A percentile compares a stretch with the other conserved stretches of the same genome.
Conservation (phyloP, 2,329 filamentous ascomycete species). For the Neopestalotiopsis rosae region DNA sequence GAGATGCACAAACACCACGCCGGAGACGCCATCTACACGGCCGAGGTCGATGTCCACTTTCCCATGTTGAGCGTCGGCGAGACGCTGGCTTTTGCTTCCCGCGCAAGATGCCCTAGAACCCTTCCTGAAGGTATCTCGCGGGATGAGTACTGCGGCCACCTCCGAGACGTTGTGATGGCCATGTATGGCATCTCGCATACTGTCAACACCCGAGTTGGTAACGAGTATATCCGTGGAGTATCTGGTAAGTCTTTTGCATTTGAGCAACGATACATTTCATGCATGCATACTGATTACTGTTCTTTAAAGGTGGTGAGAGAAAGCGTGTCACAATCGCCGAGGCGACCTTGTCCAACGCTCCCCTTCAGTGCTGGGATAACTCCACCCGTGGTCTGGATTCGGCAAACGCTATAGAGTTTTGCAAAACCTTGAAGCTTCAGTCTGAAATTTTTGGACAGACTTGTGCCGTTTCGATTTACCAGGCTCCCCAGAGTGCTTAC, state of each 20-base stretch:
- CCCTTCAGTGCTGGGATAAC: constrained; percentile 73
- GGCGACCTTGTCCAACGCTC: constrained; percentile 62
- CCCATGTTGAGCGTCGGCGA: constrained; percentile 68
- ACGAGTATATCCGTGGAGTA: constrained; percentile 73
- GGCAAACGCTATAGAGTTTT: constrained; percentile 78
- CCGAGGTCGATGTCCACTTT: constrained; percentile 69
- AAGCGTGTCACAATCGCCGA: constrained; percentile 71
- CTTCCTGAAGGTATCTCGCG: background rate
- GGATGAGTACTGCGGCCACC: constrained; percentile 20
- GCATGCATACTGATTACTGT: background rate
- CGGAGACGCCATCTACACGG: constrained; percentile 67
- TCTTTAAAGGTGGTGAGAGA: constrained; percentile 66
- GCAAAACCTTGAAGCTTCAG: constrained; percentile 65
- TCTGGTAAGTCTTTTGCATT: constrained; percentile 38
- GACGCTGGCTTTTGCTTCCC: constrained; percentile 67
- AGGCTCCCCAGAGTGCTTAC: constrained; percentile 65
- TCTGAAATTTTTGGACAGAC: constrained; percentile 71
- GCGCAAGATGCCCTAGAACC: constrained; percentile 44
- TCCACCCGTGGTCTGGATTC: constrained; percentile 76
- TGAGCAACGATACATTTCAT: too few species aligned
- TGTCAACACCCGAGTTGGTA: constrained; percentile 70
- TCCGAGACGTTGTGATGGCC: constrained; percentile 76
- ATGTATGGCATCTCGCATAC: constrained; percentile 78
- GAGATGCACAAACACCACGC: constrained; percentile 36
- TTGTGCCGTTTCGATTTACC: constrained; percentile 55